phyloP scores from a whole-genome alignment of 2,329 filamentous ascomycete species.

The Xylariaceae sp. region DNA sequence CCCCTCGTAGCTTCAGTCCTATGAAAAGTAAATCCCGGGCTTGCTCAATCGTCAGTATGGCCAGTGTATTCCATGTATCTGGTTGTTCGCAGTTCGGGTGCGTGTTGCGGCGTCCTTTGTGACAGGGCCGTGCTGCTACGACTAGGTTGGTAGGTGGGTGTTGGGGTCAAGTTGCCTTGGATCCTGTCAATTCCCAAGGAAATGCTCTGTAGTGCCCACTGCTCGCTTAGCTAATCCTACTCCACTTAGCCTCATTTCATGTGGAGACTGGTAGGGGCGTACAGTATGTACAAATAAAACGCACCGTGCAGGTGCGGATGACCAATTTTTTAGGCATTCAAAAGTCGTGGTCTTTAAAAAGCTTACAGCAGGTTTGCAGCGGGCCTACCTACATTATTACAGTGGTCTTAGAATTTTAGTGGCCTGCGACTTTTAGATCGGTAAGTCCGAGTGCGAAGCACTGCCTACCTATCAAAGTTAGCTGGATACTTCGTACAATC shows the following conservation, averaged over 20 bases:
- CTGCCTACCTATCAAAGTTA: too few relatives aligned
- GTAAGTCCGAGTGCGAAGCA: too few relatives aligned
- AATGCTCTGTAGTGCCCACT: constrained; percentile 18
- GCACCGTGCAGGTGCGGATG: too few relatives aligned
- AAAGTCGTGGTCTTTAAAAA: too few relatives aligned
- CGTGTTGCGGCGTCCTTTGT: constrained; percentile 8
- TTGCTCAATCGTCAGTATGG: constrained; percentile 12
- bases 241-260: background rate
- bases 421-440: too few relatives aligned
- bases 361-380: too few relatives aligned
- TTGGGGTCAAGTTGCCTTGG: constrained; percentile 29
- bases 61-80: constrained; percentile 8
- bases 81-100: constrained; percentile 10
- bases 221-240: constrained; percentile 27
- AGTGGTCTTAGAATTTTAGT: too few relatives aligned
- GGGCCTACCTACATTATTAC: too few relatives aligned
- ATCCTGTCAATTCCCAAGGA: constrained; percentile 19
- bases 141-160: constrained; percentile 19
- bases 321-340: too few relatives aligned
- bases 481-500: too few relatives aligned
- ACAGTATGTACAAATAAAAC: too few relatives aligned
- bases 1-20: background rate
- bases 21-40: background rate
- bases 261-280: background rate
- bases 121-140: constrained; percentile 9